A percentile compares a stretch with the other conserved stretches of the same genome.
Conservation (phyloP, 2,329 filamentous ascomycete species). For the Colletotrichum musicola region DNA sequence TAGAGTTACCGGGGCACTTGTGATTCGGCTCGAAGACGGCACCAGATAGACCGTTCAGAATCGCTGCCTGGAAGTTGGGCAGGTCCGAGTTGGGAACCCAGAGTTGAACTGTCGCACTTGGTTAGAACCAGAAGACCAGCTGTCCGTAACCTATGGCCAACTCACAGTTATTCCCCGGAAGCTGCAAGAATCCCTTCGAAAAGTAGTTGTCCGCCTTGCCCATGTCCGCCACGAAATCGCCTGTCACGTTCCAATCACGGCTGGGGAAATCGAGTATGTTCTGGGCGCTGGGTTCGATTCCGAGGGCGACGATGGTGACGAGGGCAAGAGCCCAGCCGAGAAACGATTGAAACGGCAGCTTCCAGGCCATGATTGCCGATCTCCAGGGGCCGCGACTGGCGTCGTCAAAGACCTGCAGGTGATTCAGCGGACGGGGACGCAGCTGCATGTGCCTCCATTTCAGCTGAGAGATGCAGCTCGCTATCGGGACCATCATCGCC, state of each 20-base stretch:
- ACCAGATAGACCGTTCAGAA: slow-evolving; percentile 37
- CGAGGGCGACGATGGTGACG: slow-evolving; percentile 36
- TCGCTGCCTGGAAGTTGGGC: slow-evolving; percentile 34
- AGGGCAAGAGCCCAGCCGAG: slow-evolving; percentile 31
- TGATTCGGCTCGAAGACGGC: slow-evolving; percentile 27
- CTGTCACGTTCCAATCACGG: neutral
- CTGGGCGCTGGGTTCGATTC: slow-evolving; percentile 40
- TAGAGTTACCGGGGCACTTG: slow-evolving; percentile 35
- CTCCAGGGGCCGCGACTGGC: slow-evolving; percentile 47
- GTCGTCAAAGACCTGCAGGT: slow-evolving; percentile 46
- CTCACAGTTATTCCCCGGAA: neutral
- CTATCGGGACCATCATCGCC: slow-evolving; percentile 46
- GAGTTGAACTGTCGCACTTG: neutral
- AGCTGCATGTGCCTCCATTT: slow-evolving; percentile 49
- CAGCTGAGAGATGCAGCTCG: slow-evolving; percentile 50
- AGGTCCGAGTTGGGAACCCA: slow-evolving; percentile 30
- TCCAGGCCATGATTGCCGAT: slow-evolving; percentile 28
- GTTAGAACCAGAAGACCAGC: neutral
- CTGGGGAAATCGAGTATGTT: slow-evolving; percentile 38
- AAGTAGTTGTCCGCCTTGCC: neutral
- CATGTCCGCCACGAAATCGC: neutral
- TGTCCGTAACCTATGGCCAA: neutral
- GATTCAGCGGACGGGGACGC: slow-evolving; percentile 39
- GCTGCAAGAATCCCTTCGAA: neutral
- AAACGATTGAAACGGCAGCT: neutral